A percentile compares a stretch with the other conserved stretches of the same genome.
Conservation (phyloP, 345 rosid species). For the Rhodamnia rubescens region DNA sequence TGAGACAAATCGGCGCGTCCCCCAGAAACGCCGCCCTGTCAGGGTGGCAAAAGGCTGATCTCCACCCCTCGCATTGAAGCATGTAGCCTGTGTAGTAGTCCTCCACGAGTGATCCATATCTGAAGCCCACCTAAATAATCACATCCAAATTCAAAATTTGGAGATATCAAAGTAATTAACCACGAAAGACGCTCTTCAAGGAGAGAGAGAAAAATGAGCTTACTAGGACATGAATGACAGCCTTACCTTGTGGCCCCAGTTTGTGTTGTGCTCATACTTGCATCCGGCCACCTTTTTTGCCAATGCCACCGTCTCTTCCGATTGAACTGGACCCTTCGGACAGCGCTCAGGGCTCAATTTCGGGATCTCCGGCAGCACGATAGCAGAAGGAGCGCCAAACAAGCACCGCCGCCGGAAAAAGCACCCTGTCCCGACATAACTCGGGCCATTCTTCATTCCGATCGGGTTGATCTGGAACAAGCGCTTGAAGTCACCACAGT, state of each 20-base stretch:
- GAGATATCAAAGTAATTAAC: not conserved
- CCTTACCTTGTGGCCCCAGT: constrained; percentile 61
- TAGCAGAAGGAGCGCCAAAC: constrained; percentile 31
- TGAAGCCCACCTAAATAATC: constrained; percentile 39
- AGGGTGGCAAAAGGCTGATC: constrained; percentile 43
- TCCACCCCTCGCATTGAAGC: constrained; percentile 68
- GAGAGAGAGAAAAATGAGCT: not conserved
- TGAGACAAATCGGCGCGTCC: constrained; percentile 32
- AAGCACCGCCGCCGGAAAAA: constrained; percentile 49
- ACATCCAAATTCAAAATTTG: not conserved
- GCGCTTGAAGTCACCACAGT: constrained; percentile 27
- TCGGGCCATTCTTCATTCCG: constrained; percentile 41
- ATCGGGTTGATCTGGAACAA: constrained; percentile 22
- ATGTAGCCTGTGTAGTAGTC: constrained; percentile 48
- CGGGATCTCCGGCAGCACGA: constrained; percentile 15
- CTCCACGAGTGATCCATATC: constrained; percentile 71
- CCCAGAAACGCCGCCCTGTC: constrained; percentile 50
- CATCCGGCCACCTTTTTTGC: constrained; percentile 48
- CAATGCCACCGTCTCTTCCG: constrained; percentile 10
- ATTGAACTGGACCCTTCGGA: constrained; percentile 15
- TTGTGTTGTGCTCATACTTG: constrained; percentile 35
- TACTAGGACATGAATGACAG: not conserved
- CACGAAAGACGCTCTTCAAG: not conserved
- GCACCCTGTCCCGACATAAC: constrained; percentile 46
- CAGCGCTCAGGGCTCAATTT: constrained; percentile 17